Evolutionary conservation across 2,329 filamentous ascomycete species (phyloP), one percentile per base, ranked within the genome.

Genomic region (Fusarium pseudograminearum): DNA sequence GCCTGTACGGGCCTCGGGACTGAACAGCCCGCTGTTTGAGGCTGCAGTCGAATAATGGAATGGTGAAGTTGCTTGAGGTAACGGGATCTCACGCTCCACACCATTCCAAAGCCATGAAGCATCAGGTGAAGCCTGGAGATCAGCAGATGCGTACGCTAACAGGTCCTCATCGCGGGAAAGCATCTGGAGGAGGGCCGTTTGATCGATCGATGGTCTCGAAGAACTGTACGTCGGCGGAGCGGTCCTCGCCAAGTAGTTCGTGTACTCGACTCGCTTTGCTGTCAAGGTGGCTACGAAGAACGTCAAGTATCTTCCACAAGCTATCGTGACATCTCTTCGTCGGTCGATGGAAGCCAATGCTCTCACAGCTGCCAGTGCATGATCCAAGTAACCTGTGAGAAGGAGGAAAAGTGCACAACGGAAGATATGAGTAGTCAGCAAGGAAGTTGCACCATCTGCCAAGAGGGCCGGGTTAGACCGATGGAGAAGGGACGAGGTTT

Each of bases 351-450:
- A 87, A 2, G 89, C 86, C 14, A 91, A 87, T 1, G 91, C 89
- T 57, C 92, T 88, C 14, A 95, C 85, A 71, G 94, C 93, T 4
- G 88, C 87, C 14, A 90, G 80, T 1, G 95, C 94, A 4, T 90
- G 86, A 7, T 91, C 87, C 75, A 91, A 92, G 53, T 93, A 90
- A 42, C 90, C 90, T 2, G 88, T 87, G 53, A 97, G 88, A 24
- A 95, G 87, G 7, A 98, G 83, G 59, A 98, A 89, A 1, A 98
- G 85, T 3, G 92, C 86, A 75, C 92, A 97, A 24, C 95, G 91
- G 88, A 97, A 98, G 45, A 97, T 85, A 77, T 98, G 96, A 16
- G 89, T 89, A 59, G 93, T 92, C 11, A 97, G 84, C 71, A 95
- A 87, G 6, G 91, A 89, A 3, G 91, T 93, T 5, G 93, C 89